Evolutionary conservation across 768 basidiomycete species (phyloP).

Genomic region (Scleroderma citrinum): DNA sequence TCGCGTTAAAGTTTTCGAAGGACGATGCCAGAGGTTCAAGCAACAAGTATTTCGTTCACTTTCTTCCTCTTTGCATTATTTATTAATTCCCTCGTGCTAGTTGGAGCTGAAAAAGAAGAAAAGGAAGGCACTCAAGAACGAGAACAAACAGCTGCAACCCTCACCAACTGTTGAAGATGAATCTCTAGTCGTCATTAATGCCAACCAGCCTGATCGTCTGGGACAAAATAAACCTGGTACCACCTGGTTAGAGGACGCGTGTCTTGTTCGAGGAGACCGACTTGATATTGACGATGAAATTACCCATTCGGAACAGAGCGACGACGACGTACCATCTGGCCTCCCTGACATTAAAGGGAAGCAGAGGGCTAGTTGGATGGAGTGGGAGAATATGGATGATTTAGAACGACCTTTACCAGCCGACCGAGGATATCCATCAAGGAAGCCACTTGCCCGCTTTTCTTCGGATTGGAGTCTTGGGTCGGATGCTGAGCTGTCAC

Average conservation of each 20-base stretch:
- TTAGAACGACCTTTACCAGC: conserved; percentile 1
- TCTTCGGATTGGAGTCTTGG: conserved; percentile 19
- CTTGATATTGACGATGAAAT: conserved; percentile 11
- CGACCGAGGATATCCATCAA: conserved; percentile 2
- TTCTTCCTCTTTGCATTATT: background rate
- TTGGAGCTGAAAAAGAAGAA: conserved; percentile 21
- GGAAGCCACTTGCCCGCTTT: conserved; percentile 8
- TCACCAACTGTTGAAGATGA: conserved; percentile 19
- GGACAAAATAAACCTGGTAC: conserved; percentile 8
- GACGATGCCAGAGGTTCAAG: conserved; percentile 15
- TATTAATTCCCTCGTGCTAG: conserved; percentile 5
- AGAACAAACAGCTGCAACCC: conserved; percentile 7
- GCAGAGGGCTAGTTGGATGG: conserved; percentile 4
- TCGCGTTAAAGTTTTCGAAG: conserved; percentile 19
- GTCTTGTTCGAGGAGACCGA: conserved; percentile 22
- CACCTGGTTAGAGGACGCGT: conserved; percentile 25
- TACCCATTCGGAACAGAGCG: conserved; percentile 12
- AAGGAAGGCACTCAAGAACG: conserved; percentile 15
- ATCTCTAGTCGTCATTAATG: conserved; percentile 25
- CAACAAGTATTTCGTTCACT: conserved; percentile 13
- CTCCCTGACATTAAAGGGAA: conserved; percentile 1
- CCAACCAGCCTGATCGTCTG: conserved; percentile 20
- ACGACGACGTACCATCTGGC: conserved; percentile 11
- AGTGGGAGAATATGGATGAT: conserved; percentile 1
- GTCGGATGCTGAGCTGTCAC: conserved; percentile 8